phyloP scores from a whole-genome alignment of 169 alveolate genomes.

The Plasmodium yoelii region DNA sequence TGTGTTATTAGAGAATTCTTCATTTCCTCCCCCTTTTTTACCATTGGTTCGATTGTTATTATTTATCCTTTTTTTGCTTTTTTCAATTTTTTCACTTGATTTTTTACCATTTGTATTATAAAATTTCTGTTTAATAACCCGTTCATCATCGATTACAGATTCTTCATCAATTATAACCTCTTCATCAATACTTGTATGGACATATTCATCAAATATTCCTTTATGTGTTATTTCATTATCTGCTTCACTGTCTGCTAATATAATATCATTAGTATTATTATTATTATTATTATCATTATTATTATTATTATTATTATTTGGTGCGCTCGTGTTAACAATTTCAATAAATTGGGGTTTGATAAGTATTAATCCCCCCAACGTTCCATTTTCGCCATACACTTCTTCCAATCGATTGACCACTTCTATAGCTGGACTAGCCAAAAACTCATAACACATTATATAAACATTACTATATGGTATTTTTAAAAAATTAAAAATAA shows the following conservation, averaged over 20 bases:
- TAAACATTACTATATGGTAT: conserved; percentile 38
- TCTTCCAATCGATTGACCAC: conserved; percentile 60
- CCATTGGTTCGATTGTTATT: neutral
- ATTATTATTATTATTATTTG: neutral
- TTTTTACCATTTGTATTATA: neutral
- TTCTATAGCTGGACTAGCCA: conserved; percentile 68
- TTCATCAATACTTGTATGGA: conserved; percentile 24
- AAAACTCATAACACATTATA: conserved; percentile 64
- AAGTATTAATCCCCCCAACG: conserved; percentile 57
- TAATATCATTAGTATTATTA: conserved; percentile 1
- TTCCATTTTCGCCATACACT: conserved; percentile 13
- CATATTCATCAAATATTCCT: neutral
- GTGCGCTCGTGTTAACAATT: conserved; percentile 6
- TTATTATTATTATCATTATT: neutral
- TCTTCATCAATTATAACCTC: conserved; percentile 1
- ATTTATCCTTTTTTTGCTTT: neutral
- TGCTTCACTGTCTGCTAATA: neutral
- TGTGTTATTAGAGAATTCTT: neutral
- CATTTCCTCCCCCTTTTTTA: neutral
- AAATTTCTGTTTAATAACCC: neutral
- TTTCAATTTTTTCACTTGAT: conserved; percentile 8
- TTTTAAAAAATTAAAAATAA: conserved; percentile 55
- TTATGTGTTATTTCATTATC: neutral
- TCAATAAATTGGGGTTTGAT: conserved; percentile 57
- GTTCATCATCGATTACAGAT: neutral